Percentiles rank a stretch among this genome's conserved stretches.
Evolutionary conservation across 148 eudicot genomes (phyloP).

Genomic region (Rhododendron simsii): DNA sequence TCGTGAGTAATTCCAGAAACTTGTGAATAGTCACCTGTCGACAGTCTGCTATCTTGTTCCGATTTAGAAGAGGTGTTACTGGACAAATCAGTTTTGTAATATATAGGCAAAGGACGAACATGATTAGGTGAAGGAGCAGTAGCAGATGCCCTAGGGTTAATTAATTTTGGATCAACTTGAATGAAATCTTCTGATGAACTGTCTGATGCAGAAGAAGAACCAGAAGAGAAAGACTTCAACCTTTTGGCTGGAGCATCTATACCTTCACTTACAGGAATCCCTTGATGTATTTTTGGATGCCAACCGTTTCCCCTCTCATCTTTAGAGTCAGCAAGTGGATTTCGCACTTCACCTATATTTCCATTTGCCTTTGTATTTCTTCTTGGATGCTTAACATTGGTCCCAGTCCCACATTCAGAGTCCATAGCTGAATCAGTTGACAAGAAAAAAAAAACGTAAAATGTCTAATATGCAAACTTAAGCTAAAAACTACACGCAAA

Average conservation of each 20-base stretch:
- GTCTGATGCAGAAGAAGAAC: not conserved
- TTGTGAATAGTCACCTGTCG: not conserved
- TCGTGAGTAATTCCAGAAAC: slow-evolving; percentile 1
- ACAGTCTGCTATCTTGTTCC: not conserved
- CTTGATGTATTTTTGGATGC: slow-evolving; percentile 1
- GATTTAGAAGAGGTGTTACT: slow-evolving; percentile 3
- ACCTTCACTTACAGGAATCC: not conserved
- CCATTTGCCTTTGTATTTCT: slow-evolving; percentile 4
- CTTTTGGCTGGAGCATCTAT: not conserved
- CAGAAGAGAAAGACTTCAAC: not conserved
- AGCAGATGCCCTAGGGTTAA: not conserved
- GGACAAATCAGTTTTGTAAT: not conserved
- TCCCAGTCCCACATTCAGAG: not conserved
- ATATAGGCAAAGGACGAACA: not conserved
- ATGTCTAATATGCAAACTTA: not conserved
- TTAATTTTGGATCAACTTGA: not conserved
- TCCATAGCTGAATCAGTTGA: slow-evolving; percentile 3
- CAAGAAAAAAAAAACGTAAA: not conserved
- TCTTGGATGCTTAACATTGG: not conserved
- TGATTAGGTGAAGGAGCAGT: not conserved
- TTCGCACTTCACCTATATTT: not conserved
- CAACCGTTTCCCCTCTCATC: not conserved
- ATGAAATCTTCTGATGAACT: slow-evolving; percentile 8
- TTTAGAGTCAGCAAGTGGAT: not conserved
- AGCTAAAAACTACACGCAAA: not conserved